These are phyloP conservation scores for Starmerella stellata DNA, from an alignment of 805 yeast genomes.

Conservation along the genomic window DNA sequence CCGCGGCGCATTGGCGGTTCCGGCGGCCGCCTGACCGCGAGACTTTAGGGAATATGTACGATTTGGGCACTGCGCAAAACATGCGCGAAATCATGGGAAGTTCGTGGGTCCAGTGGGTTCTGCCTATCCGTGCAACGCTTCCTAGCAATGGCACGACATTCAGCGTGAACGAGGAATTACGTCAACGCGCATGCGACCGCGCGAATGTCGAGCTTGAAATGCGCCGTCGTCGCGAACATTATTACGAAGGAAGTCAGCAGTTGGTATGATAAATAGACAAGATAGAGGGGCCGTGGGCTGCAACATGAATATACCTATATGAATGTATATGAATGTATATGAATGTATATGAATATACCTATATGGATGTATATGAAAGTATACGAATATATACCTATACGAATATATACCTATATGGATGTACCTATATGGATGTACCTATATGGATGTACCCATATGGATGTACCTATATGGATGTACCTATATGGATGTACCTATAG, in stretches of 20 bases:
- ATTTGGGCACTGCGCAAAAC: slow-evolving; percentile 47
- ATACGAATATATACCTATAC: too few species aligned
- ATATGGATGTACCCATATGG: too few species aligned
- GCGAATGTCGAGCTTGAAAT: slow-evolving; percentile 22
- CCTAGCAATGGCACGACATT: slow-evolving; percentile 26
- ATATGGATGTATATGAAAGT: too few species aligned
- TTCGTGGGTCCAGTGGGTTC: slow-evolving; percentile 44
- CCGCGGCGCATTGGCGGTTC: slow-evolving; percentile 24
- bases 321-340: too few species aligned
- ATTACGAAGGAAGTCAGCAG: not conserved
- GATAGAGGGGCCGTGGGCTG: too few species aligned
- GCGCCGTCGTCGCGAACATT: not conserved
- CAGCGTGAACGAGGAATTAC: slow-evolving; percentile 21
- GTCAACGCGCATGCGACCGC: slow-evolving; percentile 19
- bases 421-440: too few species aligned
- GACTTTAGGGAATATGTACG: slow-evolving; percentile 49
- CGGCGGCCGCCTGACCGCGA: slow-evolving; percentile 29
- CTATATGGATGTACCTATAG: too few species aligned
- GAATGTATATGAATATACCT: too few species aligned
- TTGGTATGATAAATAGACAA: too few species aligned
- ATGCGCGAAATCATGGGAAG: slow-evolving; percentile 62
- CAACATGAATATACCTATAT: too few species aligned
- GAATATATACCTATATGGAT: too few species aligned
- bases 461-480: too few species aligned
- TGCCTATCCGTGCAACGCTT: slow-evolving; percentile 33